A percentile compares a stretch with the other conserved stretches of the same genome.
Conservation (phyloP, 2,329 filamentous ascomycete genomes). For the Fusarium sp. region DNA sequence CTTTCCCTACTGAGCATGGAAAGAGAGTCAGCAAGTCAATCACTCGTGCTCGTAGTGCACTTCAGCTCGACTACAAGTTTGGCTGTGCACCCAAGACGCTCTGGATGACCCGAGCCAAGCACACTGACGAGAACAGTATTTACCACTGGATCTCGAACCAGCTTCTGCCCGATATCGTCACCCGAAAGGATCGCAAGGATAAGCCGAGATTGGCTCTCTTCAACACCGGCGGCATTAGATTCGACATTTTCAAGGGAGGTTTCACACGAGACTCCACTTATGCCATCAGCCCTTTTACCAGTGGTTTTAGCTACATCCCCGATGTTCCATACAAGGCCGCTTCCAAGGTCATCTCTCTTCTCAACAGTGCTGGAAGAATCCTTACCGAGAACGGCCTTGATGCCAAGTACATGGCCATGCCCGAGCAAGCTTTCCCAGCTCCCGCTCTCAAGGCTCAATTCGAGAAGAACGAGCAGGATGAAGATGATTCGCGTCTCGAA, state of each 20-base stretch:
- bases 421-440: conserved; percentile 54
- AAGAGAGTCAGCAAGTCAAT: conserved; percentile 78
- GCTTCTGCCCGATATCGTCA: conserved; percentile 76
- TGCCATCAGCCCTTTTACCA: conserved; percentile 88
- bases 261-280: conserved; percentile 91
- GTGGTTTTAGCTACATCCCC: conserved; percentile 78
- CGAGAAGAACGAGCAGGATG: conserved; percentile 25
- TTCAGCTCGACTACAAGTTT: conserved; percentile 77
- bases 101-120: conserved; percentile 84
- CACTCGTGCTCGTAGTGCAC: conserved; percentile 71
- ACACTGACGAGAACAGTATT: conserved; percentile 78
- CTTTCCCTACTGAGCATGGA: conserved; percentile 81
- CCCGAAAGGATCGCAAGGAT: conserved; percentile 66
- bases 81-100: conserved; percentile 86
- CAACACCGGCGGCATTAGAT: conserved; percentile 92
- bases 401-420: conserved; percentile 61
- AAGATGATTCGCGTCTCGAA: conserved; percentile 47
- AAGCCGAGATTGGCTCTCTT: conserved; percentile 77
- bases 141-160: conserved; percentile 82
- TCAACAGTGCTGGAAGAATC: conserved; percentile 67
- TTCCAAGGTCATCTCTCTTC: conserved; percentile 69
- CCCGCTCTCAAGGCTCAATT: conserved; percentile 28
- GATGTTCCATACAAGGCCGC: conserved; percentile 85
- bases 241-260: conserved; percentile 92
- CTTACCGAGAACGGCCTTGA: conserved; percentile 53